Conservation (phyloP, 495 filamentous ascomycete species). For the Extremus antarcticus region DNA sequence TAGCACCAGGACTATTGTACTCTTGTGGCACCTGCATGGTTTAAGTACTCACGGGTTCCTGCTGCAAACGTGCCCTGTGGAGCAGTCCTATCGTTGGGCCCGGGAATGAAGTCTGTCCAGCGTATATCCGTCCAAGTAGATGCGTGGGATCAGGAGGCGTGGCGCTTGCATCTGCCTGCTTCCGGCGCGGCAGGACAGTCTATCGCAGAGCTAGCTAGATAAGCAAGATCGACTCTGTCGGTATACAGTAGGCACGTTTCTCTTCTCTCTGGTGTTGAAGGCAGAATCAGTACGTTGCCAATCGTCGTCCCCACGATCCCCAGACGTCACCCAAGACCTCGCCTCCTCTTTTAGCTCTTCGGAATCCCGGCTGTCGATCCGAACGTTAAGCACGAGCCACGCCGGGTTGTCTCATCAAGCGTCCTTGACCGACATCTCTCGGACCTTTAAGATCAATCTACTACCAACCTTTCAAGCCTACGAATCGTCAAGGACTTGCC, state of each 20-base stretch:
- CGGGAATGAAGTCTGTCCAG: background rate
- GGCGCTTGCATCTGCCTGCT: background rate
- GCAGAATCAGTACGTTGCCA: too few relatives aligned
- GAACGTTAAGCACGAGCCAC: background rate
- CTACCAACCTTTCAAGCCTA: too few relatives aligned
- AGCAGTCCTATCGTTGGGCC: background rate
- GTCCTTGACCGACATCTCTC: too few relatives aligned
- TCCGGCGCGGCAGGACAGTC: background rate
- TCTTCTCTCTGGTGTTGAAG: too few relatives aligned
- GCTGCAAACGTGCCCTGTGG: background rate
- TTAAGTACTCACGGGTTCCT: background rate
- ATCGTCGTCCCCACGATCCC: background rate
- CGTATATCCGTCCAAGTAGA: background rate
- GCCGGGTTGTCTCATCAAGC: too few relatives aligned
- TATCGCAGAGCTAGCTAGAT: too few relatives aligned
- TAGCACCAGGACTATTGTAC: background rate
- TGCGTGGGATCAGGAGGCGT: background rate
- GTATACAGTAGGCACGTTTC: too few relatives aligned
- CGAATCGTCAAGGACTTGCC: too few relatives aligned
- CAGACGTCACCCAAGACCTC: background rate
- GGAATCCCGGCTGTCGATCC: background rate
- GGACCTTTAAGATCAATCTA: too few relatives aligned
- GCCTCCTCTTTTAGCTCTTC: background rate
- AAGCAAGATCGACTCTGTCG: too few relatives aligned
- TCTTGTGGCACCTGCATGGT: background rate